A percentile compares a stretch with the other conserved stretches of the same genome.
Evolutionary conservation across 371 early-diverging fungal species (phyloP).

Genomic region (Mortierella sp.): DNA sequence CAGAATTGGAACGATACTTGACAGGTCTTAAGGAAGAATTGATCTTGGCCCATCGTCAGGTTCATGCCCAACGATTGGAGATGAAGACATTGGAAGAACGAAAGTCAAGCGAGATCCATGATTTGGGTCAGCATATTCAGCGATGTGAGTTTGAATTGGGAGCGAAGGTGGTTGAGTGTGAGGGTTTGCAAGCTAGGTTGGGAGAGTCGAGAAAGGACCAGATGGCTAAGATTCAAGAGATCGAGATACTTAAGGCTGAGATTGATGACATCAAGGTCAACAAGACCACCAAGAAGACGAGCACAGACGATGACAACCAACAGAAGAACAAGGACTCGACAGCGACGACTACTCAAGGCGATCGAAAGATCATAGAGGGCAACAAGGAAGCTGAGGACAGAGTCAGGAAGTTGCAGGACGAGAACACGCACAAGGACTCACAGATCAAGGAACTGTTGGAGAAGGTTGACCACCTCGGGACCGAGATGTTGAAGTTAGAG

Average conservation of each 20-base stretch:
- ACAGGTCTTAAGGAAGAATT: conserved; percentile 48
- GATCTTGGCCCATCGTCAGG: conserved; percentile 33
- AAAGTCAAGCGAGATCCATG: conserved; percentile 4
- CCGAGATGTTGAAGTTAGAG: conserved; percentile 34
- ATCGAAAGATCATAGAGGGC: background rate
- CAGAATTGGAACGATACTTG: conserved; percentile 49
- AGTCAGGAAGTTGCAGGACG: conserved; percentile 16
- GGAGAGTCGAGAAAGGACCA: conserved; percentile 4
- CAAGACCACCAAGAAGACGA: background rate
- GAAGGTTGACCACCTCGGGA: conserved; percentile 31
- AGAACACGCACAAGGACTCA: conserved; percentile 29
- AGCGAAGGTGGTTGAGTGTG: conserved; percentile 29
- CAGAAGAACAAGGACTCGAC: background rate
- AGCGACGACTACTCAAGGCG: background rate
- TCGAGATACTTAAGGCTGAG: background rate
- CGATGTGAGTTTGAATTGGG: conserved; percentile 33
- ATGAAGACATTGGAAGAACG: conserved; percentile 25
- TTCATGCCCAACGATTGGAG: conserved; percentile 20
- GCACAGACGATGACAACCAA: background rate
- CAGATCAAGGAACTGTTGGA: conserved; percentile 25
- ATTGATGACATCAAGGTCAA: conserved; percentile 5
- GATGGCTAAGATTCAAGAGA: conserved; percentile 6
- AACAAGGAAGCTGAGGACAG: background rate
- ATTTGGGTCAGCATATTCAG: conserved; percentile 18
- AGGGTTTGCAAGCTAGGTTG: conserved; percentile 10